These are phyloP conservation scores for Neonothopanus nambi DNA, from an alignment of 1,284 basidiomycete genomes.

Conservation along the genomic window DNA sequence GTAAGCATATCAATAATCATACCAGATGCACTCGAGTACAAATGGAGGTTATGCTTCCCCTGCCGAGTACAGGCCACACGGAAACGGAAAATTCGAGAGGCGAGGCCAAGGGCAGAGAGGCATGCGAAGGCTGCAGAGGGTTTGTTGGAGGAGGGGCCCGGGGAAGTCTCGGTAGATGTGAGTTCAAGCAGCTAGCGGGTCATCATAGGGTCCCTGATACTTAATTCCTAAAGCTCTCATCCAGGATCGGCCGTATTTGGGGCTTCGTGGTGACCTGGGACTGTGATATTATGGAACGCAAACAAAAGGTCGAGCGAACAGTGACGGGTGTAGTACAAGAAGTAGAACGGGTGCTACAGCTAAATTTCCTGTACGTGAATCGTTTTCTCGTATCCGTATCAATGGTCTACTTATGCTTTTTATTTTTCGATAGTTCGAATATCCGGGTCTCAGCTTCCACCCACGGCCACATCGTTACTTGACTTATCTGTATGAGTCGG, in stretches of 20 bases:
- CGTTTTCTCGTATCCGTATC: conserved; percentile 2
- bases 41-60: conserved; percentile 34
- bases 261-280: conserved; percentile 25
- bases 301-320: conserved; percentile 28
- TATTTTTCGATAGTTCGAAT: conserved; percentile 26
- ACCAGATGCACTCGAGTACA: conserved; percentile 34
- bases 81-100: conserved; percentile 15
- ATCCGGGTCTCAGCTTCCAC: conserved; percentile 32
- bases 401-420: neutral
- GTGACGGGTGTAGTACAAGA: conserved; percentile 39
- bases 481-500: too few relatives aligned
- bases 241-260: neutral
- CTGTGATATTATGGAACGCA: conserved; percentile 34
- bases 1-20: conserved; percentile 38
- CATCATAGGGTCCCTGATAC: too few relatives aligned
- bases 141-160: neutral
- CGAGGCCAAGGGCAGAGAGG: conserved; percentile 6
- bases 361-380: conserved; percentile 40
- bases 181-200: too few relatives aligned
- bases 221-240: neutral
- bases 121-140: neutral
- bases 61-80: conserved; percentile 28
- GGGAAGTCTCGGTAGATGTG: neutral
- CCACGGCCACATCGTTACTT: too few relatives aligned
- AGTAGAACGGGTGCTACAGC: too few relatives aligned